phyloP scores from a whole-genome alignment of 345 rosid species.

The Ceriops decandra region DNA sequence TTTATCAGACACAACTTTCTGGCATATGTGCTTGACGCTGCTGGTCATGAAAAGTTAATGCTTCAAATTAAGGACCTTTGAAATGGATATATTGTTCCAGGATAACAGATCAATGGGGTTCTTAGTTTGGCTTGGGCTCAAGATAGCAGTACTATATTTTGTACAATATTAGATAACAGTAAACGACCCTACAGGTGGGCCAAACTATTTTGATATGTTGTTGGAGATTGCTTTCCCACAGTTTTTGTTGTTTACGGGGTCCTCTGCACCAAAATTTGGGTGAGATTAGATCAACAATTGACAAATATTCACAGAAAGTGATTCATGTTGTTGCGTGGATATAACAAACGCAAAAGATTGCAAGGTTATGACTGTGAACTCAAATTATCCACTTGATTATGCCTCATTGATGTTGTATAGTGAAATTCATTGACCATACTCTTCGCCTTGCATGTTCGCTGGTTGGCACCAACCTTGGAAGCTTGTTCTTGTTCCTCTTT shows the following conservation, averaged over 20 bases:
- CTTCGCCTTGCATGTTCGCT: too few species aligned
- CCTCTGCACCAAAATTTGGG: conserved; percentile 42
- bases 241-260: conserved; percentile 42
- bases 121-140: conserved; percentile 89
- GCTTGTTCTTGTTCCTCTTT: too few species aligned
- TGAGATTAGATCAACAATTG: conserved; percentile 36
- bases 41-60: conserved; percentile 59
- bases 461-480: too few species aligned
- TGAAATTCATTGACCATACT: too few species aligned
- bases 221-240: conserved; percentile 16
- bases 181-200: conserved; percentile 51
- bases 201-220: conserved; percentile 19
- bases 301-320: conserved; percentile 48
- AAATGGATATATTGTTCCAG: conserved; percentile 42
- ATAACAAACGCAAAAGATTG: conserved; percentile 87
- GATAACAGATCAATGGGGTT: conserved; percentile 47
- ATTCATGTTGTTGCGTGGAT: conserved; percentile 76
- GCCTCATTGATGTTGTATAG: too few species aligned
- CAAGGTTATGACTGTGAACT: conserved; percentile 87
- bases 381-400: conserved; percentile 28
- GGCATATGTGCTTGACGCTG: conserved; percentile 39
- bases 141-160: conserved; percentile 65
- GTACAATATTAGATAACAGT: conserved; percentile 53
- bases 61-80: conserved; percentile 70
- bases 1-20: conserved; percentile 73